A percentile compares a stretch with the other conserved stretches of the same genome.
Evolutionary conservation across 139 green algal species (phyloP).

Genomic region (Yamagishiella unicocca): DNA sequence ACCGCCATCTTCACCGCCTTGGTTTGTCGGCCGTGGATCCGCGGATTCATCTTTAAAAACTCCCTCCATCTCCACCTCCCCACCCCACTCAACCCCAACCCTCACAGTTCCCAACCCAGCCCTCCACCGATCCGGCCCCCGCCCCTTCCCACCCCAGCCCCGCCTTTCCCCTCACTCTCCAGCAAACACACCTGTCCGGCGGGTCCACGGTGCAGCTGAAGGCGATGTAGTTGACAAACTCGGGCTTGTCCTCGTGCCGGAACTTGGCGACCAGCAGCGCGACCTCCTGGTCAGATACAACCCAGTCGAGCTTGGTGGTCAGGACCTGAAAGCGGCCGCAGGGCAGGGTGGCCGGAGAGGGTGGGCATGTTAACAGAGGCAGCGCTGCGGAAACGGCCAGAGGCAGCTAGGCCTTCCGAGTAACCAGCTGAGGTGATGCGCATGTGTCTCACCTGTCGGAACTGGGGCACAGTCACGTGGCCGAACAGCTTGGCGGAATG

Average conservation of each 20-base stretch:
- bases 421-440: neutral
- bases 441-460: constrained; percentile 62
- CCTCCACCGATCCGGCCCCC: too few species aligned
- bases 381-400: neutral
- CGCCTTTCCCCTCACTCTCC: too few species aligned
- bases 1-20: too few species aligned
- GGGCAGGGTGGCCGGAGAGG: too few species aligned
- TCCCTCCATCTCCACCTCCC: too few species aligned
- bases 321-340: constrained; percentile 44
- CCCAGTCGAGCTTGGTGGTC: constrained; percentile 67
- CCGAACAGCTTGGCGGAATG: constrained; percentile 76
- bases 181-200: constrained; percentile 42
- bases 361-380: neutral
- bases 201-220: constrained; percentile 72
- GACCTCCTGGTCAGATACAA: constrained; percentile 45
- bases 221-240: constrained; percentile 85
- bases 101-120: too few species aligned
- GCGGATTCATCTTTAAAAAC: too few species aligned
- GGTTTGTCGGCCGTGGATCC: too few species aligned
- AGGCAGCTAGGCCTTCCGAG: neutral
- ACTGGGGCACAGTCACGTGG: constrained; percentile 82
- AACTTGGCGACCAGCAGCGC: constrained; percentile 75
- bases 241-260: constrained; percentile 75
- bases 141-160: too few species aligned
- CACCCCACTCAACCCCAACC: too few species aligned